Base-by-base conservation (phyloP, 306 rosid species). In the Acacia melanoxylon region DNA sequence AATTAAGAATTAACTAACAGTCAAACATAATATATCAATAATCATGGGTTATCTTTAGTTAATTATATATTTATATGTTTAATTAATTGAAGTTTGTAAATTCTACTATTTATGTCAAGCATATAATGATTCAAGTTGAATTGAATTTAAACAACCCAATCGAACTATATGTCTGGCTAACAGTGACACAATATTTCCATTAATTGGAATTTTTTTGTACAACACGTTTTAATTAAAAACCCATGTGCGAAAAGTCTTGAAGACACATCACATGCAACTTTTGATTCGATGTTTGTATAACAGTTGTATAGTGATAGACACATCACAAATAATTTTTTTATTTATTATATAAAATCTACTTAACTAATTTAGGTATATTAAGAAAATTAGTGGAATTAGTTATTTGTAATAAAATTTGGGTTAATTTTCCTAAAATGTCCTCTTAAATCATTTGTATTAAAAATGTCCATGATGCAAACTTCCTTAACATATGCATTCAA, bases 211-310 rank as follows among this genome's bases (percentile, higher is more conserved):
- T 22, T 16, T 58, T 22, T 58, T 14, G n/a, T n/a, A n/a, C 25
- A 65, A 27, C 83, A 84, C 86, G 77, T 79, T 77, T 35, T 24
- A 58, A 79, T 74, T 61, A 41, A 33, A 74, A 68, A 68, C 10
- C 41, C 83, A 79, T 69, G 86, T 42, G 86, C 66, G 66, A 42
- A 74, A 41, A 9, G 56, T 56, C 41, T 63, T 12, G 16, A 15
- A 72, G 78, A 83, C 83, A 78, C 37, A 67, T 66, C 86, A 73
- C 86, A 68, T 74, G 86, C 77, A 44, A 54, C 80, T 56, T 84
- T 79, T 25, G n/a, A 65, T 54, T 77, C 46, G 75, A 37, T 40
- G 75, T 29, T 51, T 68, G 46, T 42, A 29, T 54, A 17, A 48
- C 72, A 48, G 16, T 83, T 75, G 68, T 42, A 29, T 67, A 1